Conservation (phyloP, 169 alveolate species). For the Plasmodium berghei region DNA sequence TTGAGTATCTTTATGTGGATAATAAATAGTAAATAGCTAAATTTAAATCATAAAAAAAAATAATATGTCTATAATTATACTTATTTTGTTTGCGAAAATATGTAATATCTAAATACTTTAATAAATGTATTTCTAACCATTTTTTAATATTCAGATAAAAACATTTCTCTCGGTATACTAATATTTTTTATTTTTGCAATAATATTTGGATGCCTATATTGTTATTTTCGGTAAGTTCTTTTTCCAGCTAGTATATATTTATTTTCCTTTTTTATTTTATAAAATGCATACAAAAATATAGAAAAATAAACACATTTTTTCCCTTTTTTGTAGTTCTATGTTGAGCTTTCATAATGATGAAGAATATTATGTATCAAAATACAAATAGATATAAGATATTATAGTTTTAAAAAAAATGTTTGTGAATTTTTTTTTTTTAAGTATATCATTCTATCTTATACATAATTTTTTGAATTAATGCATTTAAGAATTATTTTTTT, state of each 20-base stretch:
- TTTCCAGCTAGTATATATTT: conserved; percentile 7
- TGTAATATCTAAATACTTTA: too few relatives aligned
- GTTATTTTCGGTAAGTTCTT: conserved; percentile 64
- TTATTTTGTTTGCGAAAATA: too few relatives aligned
- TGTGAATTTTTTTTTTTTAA: conserved; percentile 5
- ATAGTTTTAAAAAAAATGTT: too few relatives aligned
- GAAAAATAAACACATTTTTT: conserved; percentile 15
- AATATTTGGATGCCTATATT: conserved; percentile 53
- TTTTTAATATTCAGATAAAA: conserved; percentile 37
- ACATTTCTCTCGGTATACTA: conserved; percentile 46
- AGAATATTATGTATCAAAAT: conserved; percentile 67
- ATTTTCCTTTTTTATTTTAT: neutral
- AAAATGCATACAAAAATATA: neutral
- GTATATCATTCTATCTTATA: neutral
- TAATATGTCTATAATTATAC: too few relatives aligned
- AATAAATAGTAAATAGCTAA: conserved; percentile 43
- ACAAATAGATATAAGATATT: neutral
- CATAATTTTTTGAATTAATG: too few relatives aligned
- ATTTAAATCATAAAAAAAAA: too few relatives aligned
- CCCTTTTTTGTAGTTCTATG: conserved; percentile 27
- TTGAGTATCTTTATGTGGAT: conserved; percentile 60
- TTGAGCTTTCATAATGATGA: conserved; percentile 64
- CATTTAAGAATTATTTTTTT: too few relatives aligned
- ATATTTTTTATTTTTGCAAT: conserved; percentile 37
- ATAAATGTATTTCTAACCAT: neutral